phyloP scores from a whole-genome alignment of 1,139 yeast genomes.

The Nakaseomyces kungkrabaensis region DNA sequence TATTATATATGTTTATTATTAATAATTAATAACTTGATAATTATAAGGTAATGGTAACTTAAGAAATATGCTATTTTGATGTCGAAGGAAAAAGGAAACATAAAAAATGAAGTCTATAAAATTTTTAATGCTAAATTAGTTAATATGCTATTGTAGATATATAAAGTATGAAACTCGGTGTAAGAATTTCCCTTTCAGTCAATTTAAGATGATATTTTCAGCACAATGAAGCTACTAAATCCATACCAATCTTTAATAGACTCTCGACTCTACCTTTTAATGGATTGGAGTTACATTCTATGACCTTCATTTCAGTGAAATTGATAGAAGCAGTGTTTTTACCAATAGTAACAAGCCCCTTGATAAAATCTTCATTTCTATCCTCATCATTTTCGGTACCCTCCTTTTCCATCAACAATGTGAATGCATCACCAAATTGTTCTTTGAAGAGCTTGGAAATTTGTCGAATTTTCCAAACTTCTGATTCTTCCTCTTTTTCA shows the following conservation, averaged over 20 bases:
- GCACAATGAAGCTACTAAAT: constrained; percentile 70
- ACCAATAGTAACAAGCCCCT: constrained; percentile 47
- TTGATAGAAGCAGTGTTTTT: constrained; percentile 61
- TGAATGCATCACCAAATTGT: constrained; percentile 78
- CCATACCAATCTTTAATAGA: constrained; percentile 66
- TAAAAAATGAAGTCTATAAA: neutral
- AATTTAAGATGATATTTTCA: constrained; percentile 5
- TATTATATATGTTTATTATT: too few species aligned
- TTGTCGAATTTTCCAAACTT: constrained; percentile 47
- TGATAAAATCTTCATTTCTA: constrained; percentile 7
- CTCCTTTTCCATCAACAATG: constrained; percentile 24
- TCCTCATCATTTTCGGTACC: constrained; percentile 35
- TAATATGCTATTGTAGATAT: neutral
- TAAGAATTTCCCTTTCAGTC: too few species aligned
- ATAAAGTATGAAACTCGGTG: neutral
- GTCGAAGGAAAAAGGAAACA: neutral
- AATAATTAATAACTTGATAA: too few species aligned
- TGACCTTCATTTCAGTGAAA: constrained; percentile 54
- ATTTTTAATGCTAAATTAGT: neutral
- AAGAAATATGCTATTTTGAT: too few species aligned
- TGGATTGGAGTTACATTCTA: constrained; percentile 62
- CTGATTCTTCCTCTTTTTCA: constrained; percentile 11
- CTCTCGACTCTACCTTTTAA: constrained; percentile 75
- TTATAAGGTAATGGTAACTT: too few species aligned
- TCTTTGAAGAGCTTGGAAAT: constrained; percentile 58